These are phyloP conservation scores for Phoma sp. DNA, from an alignment of 2,329 filamentous ascomycete species.

Conservation along the genomic window DNA sequence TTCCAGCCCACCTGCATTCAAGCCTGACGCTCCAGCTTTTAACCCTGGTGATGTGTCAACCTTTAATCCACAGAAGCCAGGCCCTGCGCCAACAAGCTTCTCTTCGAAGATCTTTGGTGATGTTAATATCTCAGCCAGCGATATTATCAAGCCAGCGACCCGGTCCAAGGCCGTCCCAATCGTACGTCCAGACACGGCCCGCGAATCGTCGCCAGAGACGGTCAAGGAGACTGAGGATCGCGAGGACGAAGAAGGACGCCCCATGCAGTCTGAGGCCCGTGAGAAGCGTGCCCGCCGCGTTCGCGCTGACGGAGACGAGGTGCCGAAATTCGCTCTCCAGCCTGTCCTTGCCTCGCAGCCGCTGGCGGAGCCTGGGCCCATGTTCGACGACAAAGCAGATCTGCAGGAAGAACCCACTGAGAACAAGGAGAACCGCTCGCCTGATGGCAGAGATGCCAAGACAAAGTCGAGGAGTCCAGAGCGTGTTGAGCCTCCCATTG, in stretches of 20 bases:
- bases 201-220: conserved; percentile 51
- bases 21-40: conserved; percentile 77
- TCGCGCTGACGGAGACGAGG: conserved; percentile 71
- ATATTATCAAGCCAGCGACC: conserved; percentile 70
- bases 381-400: conserved; percentile 30
- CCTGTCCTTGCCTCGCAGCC: conserved; percentile 48
- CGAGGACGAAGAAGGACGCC: conserved; percentile 67
- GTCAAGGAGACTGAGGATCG: conserved; percentile 45
- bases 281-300: conserved; percentile 76
- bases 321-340: conserved; percentile 72
- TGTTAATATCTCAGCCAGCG: conserved; percentile 62
- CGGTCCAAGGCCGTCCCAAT: conserved; percentile 87
- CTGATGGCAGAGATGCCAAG: conserved; percentile 26
- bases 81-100: conserved; percentile 34
- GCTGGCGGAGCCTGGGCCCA: conserved; percentile 34
- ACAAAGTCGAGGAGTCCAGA: conserved; percentile 41
- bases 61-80: conserved; percentile 31
- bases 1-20: conserved; percentile 32
- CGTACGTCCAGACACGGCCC: conserved; percentile 63
- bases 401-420: conserved; percentile 33
- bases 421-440: conserved; percentile 49
- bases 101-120: conserved; percentile 46
- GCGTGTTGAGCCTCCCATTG: conserved; percentile 24
- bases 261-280: conserved; percentile 69
- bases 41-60: conserved; percentile 48